Evolutionary conservation across 257 asterid species (phyloP), one percentile per base, ranked within the genome.

Genomic region (Plantago major): DNA sequence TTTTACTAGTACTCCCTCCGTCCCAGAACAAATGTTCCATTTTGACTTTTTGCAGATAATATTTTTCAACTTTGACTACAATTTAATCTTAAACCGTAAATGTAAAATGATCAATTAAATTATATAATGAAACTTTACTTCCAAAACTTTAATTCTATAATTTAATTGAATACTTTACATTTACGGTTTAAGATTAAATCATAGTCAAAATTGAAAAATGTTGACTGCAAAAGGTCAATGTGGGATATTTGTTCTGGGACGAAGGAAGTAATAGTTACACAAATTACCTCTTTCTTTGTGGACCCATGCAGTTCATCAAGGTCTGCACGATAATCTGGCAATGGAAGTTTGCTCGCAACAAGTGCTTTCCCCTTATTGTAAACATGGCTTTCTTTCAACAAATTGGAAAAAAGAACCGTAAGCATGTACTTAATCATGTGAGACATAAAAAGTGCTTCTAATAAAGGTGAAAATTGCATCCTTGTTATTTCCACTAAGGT

Each of bases 271-370:
- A 19, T 59, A 70, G 58, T 58, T 63, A 60, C 61, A 67, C 57
- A 62, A 49, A 42, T 22, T 74, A 91, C 97, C 93, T 88, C 97
- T 66, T 82, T 84, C 76, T 81, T 85, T n/a, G 85, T 78, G 60
- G 95, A 84, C 67, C 97, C 98, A 67, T 92, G 97, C 57, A 58
- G 83, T 74, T 88, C 98, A 49, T 92, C 98, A 59, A 92, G 95
- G 81, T 92, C 98, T 42, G 97, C 97, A 75, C 97, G 90, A 73
- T 92, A 92, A 80, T 87, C 70, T 38, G 98, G 98, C 80, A 92
- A 70, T 18, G 95, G 95, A 67, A 80, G 83, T 80, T 92, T 86
- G 82, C 98, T 92, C 76, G 77, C 93, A 67, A 83, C 98, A 66
- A 92, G 97, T 68, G 84, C 85, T 80, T 78, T 89, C 67, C 98